Base-by-base conservation (phyloP, 352 stramenopile genomes). In the Globisporangium carolinianum region DNA sequence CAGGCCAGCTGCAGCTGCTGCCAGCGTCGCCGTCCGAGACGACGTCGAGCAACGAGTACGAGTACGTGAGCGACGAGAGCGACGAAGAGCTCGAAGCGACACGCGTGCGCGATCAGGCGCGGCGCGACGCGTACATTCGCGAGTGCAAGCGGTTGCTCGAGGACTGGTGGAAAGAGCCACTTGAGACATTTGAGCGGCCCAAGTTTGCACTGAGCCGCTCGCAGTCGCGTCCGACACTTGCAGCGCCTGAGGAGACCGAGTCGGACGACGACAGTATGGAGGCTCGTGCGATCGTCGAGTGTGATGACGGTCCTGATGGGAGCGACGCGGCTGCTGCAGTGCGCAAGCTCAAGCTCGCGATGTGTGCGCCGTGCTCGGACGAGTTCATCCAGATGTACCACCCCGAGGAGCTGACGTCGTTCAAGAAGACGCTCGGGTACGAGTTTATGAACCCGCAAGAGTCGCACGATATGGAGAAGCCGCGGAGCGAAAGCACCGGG, bases 381-480 rank as follows among this genome's bases (percentile, higher is more conserved):
- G 80, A 83, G 47, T 93, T 93, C 55, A 60, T 90, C 45, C 82
- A 95, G 47, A 90, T 90, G 72, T 91, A 91, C 42, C 82, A 93
- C 55, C 81, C 79, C 7, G 81, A 93, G 45, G 83, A 95, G 58
- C 61, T 95, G 17, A 93, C 84, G 15, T 92, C 79, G 10, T 95
- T 95, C 59, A 77, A 91, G 48, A 92, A 92, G 47, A 83, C 86
- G 9, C 72, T 95, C 2, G 82, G 80, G 12, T 90, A 91, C 69
- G 87, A 91, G 65, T 95, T 95, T 57, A 95, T 95, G 85, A 76
- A 74, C 15, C 81, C 83, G 0, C 88, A 93, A 62, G 83, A 90
- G 49, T 77, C 75, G 11, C 77, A 71, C 18, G 72, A 76, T 8
- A 71, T 77, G 39, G 65, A 83, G 8, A 86, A 88, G 36, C 62